phyloP scores from a whole-genome alignment of 768 basidiomycete species.

The Podaxis sp. region DNA sequence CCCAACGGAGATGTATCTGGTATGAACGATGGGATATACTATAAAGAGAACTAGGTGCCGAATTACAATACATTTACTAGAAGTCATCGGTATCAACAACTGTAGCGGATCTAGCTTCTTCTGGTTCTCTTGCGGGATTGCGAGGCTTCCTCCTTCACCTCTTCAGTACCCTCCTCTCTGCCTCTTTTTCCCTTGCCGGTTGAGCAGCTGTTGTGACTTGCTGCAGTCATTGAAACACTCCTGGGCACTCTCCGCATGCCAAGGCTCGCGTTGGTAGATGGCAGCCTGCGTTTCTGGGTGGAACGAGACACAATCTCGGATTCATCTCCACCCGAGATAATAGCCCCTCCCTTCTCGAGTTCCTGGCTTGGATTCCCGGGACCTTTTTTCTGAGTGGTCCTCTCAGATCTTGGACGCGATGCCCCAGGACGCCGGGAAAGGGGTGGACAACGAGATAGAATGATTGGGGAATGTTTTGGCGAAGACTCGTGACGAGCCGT shows the following conservation, averaged over 20 bases:
- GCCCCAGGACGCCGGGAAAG: no score
- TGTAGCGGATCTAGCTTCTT: background rate
- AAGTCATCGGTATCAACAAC: background rate
- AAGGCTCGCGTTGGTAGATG: background rate
- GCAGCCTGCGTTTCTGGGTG: background rate
- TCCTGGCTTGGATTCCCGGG: background rate
- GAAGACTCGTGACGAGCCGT: background rate
- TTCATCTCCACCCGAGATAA: no score
- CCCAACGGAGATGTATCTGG: no score
- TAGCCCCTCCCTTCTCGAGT: no score
- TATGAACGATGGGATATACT: slow-evolving; percentile 30
- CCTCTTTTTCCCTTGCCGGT: background rate
- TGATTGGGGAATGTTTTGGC: background rate
- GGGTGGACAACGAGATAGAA: background rate
- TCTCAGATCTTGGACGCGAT: background rate
- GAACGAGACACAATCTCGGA: no score
- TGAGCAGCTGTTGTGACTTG: background rate
- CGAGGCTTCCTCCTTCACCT: background rate
- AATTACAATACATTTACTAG: background rate
- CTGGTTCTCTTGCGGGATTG: background rate
- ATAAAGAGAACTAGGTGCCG: slow-evolving; percentile 9
- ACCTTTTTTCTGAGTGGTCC: background rate
- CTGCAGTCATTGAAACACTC: background rate
- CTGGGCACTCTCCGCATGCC: background rate
- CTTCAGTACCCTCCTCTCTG: background rate